phyloP scores from a whole-genome alignment of 495 filamentous ascomycete species.

The Hypoxylon lienhwacheense region DNA sequence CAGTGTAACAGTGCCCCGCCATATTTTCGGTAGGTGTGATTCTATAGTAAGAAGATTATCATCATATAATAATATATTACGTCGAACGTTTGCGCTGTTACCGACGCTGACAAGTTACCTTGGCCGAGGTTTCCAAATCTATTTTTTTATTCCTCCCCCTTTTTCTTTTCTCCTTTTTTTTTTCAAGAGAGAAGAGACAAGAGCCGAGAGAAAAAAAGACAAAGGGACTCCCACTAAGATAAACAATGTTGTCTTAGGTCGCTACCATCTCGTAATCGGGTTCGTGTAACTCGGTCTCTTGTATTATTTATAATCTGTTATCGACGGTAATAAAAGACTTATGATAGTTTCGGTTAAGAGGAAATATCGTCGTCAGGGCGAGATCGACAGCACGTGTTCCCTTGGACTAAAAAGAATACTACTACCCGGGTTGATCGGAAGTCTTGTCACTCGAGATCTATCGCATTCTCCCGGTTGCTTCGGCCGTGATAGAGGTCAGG shows the following conservation, averaged over 20 bases:
- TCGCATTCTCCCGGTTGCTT: constrained; percentile 14
- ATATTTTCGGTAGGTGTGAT: not conserved
- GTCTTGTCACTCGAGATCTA: constrained; percentile 1
- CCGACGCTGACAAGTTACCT: constrained; percentile 8
- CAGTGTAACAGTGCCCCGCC: constrained; percentile 19
- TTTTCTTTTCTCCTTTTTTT: no score
- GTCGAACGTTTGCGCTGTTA: constrained; percentile 29
- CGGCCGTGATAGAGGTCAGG: constrained; percentile 21
- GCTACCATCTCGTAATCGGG: no score
- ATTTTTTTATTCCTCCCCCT: no score
- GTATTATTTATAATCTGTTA: no score
- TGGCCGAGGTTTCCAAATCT: constrained; percentile 1
- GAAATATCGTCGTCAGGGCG: constrained; percentile 1
- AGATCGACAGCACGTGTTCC: not conserved
- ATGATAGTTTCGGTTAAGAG: not conserved
- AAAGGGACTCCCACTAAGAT: no score
- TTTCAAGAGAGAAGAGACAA: no score
- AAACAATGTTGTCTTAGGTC: no score
- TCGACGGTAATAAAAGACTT: no score
- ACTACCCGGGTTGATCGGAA: constrained; percentile 23
- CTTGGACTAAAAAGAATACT: not conserved
- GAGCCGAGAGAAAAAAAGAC: no score
- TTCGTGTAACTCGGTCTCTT: no score
- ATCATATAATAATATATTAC: no score
- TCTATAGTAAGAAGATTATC: constrained; percentile 21